Evolutionary conservation across 2,329 filamentous ascomycete species (phyloP), one percentile per base, ranked within the genome.

Genomic region (Colletotrichum siamense): DNA sequence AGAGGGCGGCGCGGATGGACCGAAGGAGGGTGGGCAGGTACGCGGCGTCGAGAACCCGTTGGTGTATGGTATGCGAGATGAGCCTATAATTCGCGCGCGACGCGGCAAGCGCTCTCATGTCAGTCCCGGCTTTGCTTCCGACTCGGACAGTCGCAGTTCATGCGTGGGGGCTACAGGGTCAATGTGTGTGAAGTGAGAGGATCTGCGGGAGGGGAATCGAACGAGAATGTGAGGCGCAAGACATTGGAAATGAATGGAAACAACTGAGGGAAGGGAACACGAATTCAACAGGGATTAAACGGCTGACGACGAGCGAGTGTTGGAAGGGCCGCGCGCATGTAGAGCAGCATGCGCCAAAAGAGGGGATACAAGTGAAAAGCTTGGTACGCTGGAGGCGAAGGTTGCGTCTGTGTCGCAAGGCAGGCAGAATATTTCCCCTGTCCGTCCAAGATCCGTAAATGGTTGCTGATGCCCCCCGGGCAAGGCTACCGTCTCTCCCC

Each of bases 1-100:
- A 99, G 72, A 99, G 88, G 77, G 94, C 91, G 81, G 91, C 92
- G 83, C 97, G 94, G 81, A 95, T 89, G 79, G 92, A 91, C 83
- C 92, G 91, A 81, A 96, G 90, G 79, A 95, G 85, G 82, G 89
- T 88, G 83, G 94, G 92, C 72, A 96, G 88, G 79, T 91, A 88
- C 77, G 89, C 89, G 79, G 93, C 88, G 85, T 93, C 91, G 77
- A 95, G 88, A 77, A 95, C 83, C 82, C 90, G 86, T 72, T 85
- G 86, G 78, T 88, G 87, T 78, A 92, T 88, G 80, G 88, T 86
- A 83, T 92, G 86, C 69, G 91, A 93, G 78, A 94, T 85, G 76
- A 90, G 88, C 86, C 90, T 94, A 80, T 78, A 81, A 79, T 76
- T 80, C 69, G 72, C 71, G 73, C 32, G 77, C 55, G 63, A 57